These are phyloP conservation scores for Leptographium galeiforme DNA, from an alignment of 2,329 filamentous ascomycete genomes.

Conservation along the genomic window DNA sequence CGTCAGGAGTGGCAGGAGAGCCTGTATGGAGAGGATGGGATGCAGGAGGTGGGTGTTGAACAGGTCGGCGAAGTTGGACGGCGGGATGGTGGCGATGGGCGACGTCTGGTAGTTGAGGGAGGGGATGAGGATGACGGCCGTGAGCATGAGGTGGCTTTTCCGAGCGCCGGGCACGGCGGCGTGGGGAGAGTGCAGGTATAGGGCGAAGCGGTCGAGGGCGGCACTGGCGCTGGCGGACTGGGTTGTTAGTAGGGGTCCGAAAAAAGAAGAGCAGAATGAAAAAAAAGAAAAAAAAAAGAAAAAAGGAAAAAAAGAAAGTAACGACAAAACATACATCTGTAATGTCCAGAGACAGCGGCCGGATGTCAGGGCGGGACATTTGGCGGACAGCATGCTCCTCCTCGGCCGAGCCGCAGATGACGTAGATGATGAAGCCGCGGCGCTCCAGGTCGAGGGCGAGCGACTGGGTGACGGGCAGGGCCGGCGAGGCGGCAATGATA, in stretches of 20 bases:
- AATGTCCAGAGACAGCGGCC: constrained; percentile 70
- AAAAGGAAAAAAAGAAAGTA: neutral
- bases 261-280: neutral
- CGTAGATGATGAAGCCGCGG: constrained; percentile 83
- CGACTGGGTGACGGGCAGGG: constrained; percentile 70
- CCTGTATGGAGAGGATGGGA: constrained; percentile 76
- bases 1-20: constrained; percentile 71
- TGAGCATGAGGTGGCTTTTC: constrained; percentile 62
- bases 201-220: constrained; percentile 58
- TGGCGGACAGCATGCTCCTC: constrained; percentile 70
- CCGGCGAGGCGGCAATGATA: constrained; percentile 78
- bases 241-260: neutral
- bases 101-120: constrained; percentile 68
- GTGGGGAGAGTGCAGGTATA: constrained; percentile 61
- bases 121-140: constrained; percentile 72
- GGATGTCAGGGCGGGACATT: constrained; percentile 68
- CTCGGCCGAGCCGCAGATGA: constrained; percentile 73
- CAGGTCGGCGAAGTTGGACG: constrained; percentile 74
- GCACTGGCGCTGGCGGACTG: constrained; percentile 55
- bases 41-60: constrained; percentile 86
- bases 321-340: constrained; percentile 44
- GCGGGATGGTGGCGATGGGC: constrained; percentile 72
- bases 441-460: constrained; percentile 78
- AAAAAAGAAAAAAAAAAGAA: constrained; percentile 1
- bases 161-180: constrained; percentile 63